phyloP scores from a whole-genome alignment of 2,329 filamentous ascomycete species.

The Diaporthe sp. region DNA sequence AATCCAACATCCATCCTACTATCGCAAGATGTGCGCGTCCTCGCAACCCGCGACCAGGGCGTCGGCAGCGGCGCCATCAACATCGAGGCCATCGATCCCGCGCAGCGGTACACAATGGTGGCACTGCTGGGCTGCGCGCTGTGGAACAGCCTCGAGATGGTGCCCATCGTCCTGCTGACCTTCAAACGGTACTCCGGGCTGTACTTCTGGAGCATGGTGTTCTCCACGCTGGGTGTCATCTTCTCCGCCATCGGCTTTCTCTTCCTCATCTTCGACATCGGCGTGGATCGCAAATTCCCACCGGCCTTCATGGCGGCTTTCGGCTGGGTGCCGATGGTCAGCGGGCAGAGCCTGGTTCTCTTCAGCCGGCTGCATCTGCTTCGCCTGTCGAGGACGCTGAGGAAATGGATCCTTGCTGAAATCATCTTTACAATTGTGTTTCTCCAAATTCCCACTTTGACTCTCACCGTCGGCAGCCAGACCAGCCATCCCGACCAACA shows the following conservation, averaged over 20 bases:
- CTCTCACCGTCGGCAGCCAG: constrained; percentile 52
- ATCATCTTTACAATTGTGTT: constrained; percentile 68
- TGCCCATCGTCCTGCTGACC: constrained; percentile 25
- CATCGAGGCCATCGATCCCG: constrained; percentile 18
- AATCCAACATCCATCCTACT: neutral
- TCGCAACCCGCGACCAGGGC: constrained; percentile 1
- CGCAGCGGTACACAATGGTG: constrained; percentile 16
- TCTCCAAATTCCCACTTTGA: constrained; percentile 67
- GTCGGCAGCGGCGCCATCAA: constrained; percentile 1
- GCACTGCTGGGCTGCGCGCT: constrained; percentile 27
- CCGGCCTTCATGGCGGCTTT: constrained; percentile 10
- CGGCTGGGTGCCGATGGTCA: constrained; percentile 70
- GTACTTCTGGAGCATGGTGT: constrained; percentile 39
- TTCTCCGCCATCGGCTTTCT: constrained; percentile 9
- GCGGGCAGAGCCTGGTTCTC: constrained; percentile 69
- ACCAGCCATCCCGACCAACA: neutral
- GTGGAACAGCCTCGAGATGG: constrained; percentile 35
- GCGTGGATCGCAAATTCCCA: neutral
- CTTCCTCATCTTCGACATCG: constrained; percentile 26
- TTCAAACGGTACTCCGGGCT: constrained; percentile 12
- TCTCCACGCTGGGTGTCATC: neutral
- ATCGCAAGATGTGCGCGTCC: neutral
- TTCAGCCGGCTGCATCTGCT: constrained; percentile 74
- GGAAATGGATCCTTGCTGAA: constrained; percentile 66
- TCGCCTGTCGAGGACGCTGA: constrained; percentile 61